Evolutionary conservation across 208 protist genomes (phyloP), one percentile per base, ranked within the genome.

Genomic region (Tritrichomonas foetus): DNA sequence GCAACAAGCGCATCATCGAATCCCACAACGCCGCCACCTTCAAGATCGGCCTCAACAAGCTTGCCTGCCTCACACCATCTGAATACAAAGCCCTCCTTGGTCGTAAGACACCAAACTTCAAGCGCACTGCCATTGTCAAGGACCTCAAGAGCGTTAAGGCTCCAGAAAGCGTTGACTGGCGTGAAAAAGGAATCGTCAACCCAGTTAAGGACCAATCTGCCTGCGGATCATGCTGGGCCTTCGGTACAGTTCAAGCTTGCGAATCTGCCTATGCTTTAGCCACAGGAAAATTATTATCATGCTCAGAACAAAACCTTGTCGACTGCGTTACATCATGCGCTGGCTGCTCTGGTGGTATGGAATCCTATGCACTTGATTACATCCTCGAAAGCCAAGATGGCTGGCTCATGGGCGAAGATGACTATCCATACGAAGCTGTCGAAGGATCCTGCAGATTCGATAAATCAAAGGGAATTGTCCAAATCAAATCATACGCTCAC

Each of bases 191-290:
- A 5, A 94, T 95, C 55, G 96, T 97, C 8, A 96, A 94, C 27
- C 94, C 72, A 69, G 92, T 95, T 3, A 96, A 96, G 93, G 93
- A 97, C 89, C 96, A 97, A 94, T 94, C 93, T 72, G 94, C 95
- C 20, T 97, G 96, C 94, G 96, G 96, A 39, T 96, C 94, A 22
- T 96, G 96, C 94, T 96, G 95, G 96, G 94, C 95, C 25, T 95
- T 95, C 74, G 49, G 33, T 36, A 39, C 50, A 95, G 96, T 72
- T 95, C 93, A 36, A 96, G 95, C 84, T 95, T 94, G 95, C 94
- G 94, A n/a, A 61, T 93, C 89, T 47, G 14, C 47, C 41, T 82
- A 36, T 25, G 74, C 74, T 50, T 41, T 50, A 22, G 41, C 30
- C 14, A 82, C 47, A 20, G 41, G 41, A 14, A 49, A 82, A 41